A percentile compares a stretch with the other conserved stretches of the same genome.
Evolutionary conservation across 352 stramenopile species (phyloP).

Genomic region (Pilasporangium apinafurcum): DNA sequence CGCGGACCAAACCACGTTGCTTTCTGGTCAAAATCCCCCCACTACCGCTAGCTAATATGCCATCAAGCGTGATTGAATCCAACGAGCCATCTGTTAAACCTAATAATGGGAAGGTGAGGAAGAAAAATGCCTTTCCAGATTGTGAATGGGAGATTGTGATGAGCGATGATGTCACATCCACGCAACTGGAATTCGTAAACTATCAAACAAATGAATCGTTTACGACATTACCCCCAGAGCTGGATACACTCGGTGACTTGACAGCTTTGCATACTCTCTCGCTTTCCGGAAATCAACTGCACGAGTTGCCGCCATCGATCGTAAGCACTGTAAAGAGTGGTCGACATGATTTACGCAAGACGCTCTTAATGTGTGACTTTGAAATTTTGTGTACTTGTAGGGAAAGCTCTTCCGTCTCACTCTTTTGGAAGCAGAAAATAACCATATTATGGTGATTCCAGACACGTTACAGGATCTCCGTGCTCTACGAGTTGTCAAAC

Average conservation of each 20-base stretch:
- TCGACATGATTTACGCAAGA: background rate
- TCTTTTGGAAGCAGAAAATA: slow-evolving; percentile 61
- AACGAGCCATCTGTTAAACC: too few relatives aligned
- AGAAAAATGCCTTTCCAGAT: too few relatives aligned
- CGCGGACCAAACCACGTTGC: slow-evolving; percentile 39
- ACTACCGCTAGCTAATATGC: slow-evolving; percentile 23
- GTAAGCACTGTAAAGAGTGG: too few relatives aligned
- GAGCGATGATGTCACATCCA: slow-evolving; percentile 16
- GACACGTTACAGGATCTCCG: slow-evolving; percentile 45
- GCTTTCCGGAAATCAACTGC: slow-evolving; percentile 54
- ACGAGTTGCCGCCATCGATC: slow-evolving; percentile 55
- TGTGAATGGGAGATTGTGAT: slow-evolving; percentile 48
- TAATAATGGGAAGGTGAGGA: too few relatives aligned
- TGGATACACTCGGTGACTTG: slow-evolving; percentile 47
- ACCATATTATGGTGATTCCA: slow-evolving; percentile 49
- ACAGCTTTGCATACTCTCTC: slow-evolving; percentile 32
- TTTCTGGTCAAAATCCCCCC: slow-evolving; percentile 44
- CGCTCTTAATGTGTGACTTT: background rate
- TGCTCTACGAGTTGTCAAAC: slow-evolving; percentile 29
- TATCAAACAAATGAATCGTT: slow-evolving; percentile 29
- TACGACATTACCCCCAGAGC: slow-evolving; percentile 24
- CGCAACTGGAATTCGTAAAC: slow-evolving; percentile 40
- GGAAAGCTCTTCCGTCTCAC: slow-evolving; percentile 49
- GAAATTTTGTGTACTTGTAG: slow-evolving; percentile 11
- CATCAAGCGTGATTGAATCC: too few relatives aligned